Conservation (phyloP, 768 basidiomycete species). For the Candolleomyces eurysporus region DNA sequence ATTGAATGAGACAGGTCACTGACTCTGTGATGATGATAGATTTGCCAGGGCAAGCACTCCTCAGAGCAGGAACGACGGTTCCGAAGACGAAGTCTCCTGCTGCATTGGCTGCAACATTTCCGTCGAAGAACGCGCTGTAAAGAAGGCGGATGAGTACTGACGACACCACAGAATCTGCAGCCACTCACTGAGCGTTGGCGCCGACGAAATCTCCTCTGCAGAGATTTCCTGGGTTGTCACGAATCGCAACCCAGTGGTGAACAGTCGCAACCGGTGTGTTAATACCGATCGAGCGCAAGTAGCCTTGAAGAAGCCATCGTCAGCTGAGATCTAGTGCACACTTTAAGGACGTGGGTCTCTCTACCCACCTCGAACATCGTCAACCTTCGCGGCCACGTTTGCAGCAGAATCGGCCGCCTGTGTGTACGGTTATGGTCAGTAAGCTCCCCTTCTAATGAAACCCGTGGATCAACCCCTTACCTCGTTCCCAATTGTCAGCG, state of each 20-base stretch:
- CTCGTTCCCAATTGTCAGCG: slow-evolving; percentile 39
- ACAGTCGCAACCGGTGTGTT: slow-evolving; percentile 35
- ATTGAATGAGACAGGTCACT: not conserved
- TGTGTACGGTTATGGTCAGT: not conserved
- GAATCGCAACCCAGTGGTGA: slow-evolving; percentile 35
- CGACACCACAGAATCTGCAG: not conserved
- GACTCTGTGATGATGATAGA: slow-evolving; percentile 36
- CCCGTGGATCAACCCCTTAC: slow-evolving; percentile 9
- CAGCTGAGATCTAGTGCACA: not conserved
- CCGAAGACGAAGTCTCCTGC: slow-evolving; percentile 38
- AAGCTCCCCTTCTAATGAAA: not conserved
- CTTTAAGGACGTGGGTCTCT: not conserved
- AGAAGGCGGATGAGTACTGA: not conserved
- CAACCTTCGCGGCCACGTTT: slow-evolving; percentile 36
- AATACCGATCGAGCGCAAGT: slow-evolving; percentile 30
- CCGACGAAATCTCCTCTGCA: slow-evolving; percentile 37
- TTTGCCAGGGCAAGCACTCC: slow-evolving; percentile 35
- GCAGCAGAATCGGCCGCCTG: slow-evolving; percentile 27
- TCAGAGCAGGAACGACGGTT: slow-evolving; percentile 36
- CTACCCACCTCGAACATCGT: slow-evolving; percentile 31
- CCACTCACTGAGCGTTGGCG: slow-evolving; percentile 37
- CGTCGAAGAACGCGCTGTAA: slow-evolving; percentile 36
- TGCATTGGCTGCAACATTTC: slow-evolving; percentile 24
- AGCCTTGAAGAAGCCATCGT: slow-evolving; percentile 19
- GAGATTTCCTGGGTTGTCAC: slow-evolving; percentile 26